Conservation (phyloP, 345 rosid genomes). For the Lumnitzera littorea region DNA sequence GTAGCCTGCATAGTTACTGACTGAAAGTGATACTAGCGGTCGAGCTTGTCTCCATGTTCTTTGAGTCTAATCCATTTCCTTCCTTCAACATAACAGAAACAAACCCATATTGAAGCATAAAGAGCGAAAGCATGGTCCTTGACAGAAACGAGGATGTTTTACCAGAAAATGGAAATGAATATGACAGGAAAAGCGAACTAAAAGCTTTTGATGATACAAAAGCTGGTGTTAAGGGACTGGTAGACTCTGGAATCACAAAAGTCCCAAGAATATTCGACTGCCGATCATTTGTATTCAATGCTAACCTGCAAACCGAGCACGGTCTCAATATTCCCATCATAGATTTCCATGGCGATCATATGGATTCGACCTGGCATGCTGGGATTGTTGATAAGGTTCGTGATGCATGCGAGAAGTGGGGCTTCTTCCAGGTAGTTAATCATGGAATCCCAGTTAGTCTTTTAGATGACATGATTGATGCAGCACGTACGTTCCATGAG, state of each 20-base stretch:
- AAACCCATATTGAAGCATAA: too few relatives aligned
- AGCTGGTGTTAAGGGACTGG: constrained; percentile 12
- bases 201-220: constrained; percentile 16
- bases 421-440: constrained; percentile 20
- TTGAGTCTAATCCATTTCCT: too few relatives aligned
- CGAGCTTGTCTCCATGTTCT: too few relatives aligned
- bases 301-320: not conserved
- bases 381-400: not conserved
- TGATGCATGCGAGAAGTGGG: constrained; percentile 13
- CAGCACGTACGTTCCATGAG: constrained; percentile 15
- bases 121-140: too few relatives aligned
- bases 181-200: constrained; percentile 14
- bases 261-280: constrained; percentile 10
- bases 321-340: constrained; percentile 1
- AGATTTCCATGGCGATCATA: constrained; percentile 3
- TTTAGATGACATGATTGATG: constrained; percentile 12
- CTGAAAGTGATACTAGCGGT: too few relatives aligned
- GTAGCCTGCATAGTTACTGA: too few relatives aligned
- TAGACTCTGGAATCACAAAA: constrained; percentile 8
- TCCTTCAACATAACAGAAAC: too few relatives aligned
- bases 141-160: not conserved
- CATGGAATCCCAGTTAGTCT: constrained; percentile 12
- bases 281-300: not conserved
- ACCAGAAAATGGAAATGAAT: not conserved
- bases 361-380: not conserved